These are phyloP conservation scores for Allodekkera sacchari DNA, from an alignment of 805 yeast genomes.

Conservation along the genomic window DNA sequence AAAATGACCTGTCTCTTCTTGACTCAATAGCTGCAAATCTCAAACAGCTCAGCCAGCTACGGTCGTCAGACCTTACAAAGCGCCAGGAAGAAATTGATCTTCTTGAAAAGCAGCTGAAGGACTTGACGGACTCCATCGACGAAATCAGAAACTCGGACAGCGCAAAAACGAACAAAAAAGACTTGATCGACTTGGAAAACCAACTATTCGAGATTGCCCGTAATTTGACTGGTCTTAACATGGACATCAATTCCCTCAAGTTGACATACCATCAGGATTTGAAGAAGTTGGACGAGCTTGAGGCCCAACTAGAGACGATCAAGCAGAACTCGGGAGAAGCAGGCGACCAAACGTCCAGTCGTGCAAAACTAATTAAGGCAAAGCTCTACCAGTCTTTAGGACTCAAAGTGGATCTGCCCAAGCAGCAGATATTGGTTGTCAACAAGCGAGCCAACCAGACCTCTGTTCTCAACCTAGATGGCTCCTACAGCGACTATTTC, in stretches of 20 bases:
- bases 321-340: constrained; percentile 10
- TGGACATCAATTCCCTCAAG: constrained; percentile 34
- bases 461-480: constrained; percentile 41
- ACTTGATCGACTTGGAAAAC: constrained; percentile 31
- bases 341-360: constrained; percentile 26
- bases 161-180: constrained; percentile 22
- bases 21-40: constrained; percentile 21
- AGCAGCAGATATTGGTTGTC: constrained; percentile 38
- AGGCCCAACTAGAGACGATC: constrained; percentile 15
- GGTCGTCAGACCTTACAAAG: neutral
- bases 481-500: constrained; percentile 55
- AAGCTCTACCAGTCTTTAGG: constrained; percentile 57
- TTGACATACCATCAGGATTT: constrained; percentile 30
- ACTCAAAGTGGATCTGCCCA: constrained; percentile 34
- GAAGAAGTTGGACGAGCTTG: constrained; percentile 27
- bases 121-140: constrained; percentile 9
- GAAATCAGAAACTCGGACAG: constrained; percentile 23
- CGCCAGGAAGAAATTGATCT: neutral
- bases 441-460: constrained; percentile 39
- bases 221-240: constrained; percentile 39
- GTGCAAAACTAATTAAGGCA: constrained; percentile 37
- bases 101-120: constrained; percentile 13
- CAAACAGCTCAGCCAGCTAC: constrained; percentile 4
- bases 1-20: constrained; percentile 39
- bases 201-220: constrained; percentile 44